phyloP scores from a whole-genome alignment of 352 stramenopile genomes.

The Aphanomyces invadans region DNA sequence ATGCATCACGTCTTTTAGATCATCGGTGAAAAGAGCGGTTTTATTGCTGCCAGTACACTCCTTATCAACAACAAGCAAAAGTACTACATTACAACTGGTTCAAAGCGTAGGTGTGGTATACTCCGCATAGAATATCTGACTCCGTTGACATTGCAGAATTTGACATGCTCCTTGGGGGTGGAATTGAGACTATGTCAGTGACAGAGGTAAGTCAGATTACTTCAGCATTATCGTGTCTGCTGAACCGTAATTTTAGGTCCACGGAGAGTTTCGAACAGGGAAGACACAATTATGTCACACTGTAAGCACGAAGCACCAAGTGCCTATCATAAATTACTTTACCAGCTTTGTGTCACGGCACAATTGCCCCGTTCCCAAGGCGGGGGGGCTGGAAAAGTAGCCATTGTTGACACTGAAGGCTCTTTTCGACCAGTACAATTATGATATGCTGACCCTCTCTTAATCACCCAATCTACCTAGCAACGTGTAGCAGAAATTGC shows the following conservation, averaged over 20 bases:
- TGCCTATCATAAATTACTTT: not conserved
- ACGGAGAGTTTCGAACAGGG: conserved; percentile 90
- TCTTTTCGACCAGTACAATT: conserved; percentile 83
- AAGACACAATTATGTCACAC: conserved; percentile 94
- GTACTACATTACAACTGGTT: conserved; percentile 69
- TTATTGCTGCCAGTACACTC: conserved; percentile 58
- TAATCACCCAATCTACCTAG: conserved; percentile 30
- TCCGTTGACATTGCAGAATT: conserved; percentile 40
- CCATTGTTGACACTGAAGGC: conserved; percentile 88
- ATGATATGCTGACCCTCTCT: not conserved
- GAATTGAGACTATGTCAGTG: conserved; percentile 85
- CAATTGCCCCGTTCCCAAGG: conserved; percentile 82
- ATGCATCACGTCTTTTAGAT: conserved; percentile 34
- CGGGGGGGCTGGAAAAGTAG: conserved; percentile 76
- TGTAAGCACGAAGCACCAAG: conserved; percentile 27
- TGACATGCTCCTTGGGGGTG: conserved; percentile 77
- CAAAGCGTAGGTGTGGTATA: conserved; percentile 41
- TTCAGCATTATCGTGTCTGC: not conserved
- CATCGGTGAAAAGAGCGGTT: conserved; percentile 62
- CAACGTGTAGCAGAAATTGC: conserved; percentile 78
- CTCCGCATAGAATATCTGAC: conserved; percentile 5
- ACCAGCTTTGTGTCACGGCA: conserved; percentile 58
- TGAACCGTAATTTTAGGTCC: too few species aligned
- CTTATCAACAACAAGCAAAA: conserved; percentile 65
- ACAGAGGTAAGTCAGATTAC: conserved; percentile 72